Conservation (phyloP, 768 basidiomycete species). For the Russula abietina region DNA sequence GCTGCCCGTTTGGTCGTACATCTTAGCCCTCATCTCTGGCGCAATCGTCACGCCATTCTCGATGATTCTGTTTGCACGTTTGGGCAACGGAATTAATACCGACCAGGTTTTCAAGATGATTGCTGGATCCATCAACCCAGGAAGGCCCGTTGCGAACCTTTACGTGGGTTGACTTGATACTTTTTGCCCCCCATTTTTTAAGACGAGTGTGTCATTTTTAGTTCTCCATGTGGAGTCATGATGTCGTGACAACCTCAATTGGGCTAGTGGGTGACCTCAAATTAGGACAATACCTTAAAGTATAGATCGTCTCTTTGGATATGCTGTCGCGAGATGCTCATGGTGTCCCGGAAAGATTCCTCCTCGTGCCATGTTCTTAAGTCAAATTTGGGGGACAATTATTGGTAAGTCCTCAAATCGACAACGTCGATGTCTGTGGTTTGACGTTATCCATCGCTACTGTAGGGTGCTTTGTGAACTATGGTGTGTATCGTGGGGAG, state of each 20-base stretch:
- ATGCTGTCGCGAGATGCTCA: not conserved
- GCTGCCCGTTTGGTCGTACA: conserved; percentile 59
- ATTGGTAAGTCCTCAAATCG: conserved; percentile 34
- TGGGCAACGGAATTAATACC: conserved; percentile 56
- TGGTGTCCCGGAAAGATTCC: conserved; percentile 45
- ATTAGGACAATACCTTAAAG: conserved; percentile 42
- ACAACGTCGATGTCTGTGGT: not conserved
- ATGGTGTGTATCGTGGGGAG: conserved; percentile 25
- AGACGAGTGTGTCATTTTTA: conserved; percentile 23
- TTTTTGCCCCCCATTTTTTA: not conserved
- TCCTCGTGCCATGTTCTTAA: conserved; percentile 57
- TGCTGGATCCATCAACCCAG: conserved; percentile 53
- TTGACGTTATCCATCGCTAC: not conserved
- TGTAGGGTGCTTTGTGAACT: conserved; percentile 34
- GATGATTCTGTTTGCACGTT: conserved; percentile 48
- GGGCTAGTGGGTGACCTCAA: conserved; percentile 51
- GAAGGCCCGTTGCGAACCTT: conserved; percentile 62
- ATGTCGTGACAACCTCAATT: conserved; percentile 51
- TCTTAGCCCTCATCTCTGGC: conserved; percentile 50
- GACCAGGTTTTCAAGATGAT: conserved; percentile 63
- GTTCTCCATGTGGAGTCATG: conserved; percentile 68
- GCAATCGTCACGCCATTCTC: conserved; percentile 46
- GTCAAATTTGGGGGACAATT: conserved; percentile 61
- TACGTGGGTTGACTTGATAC: conserved; percentile 37
- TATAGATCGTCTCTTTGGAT: not conserved